Evolutionary conservation across 2,329 filamentous ascomycete genomes (phyloP), one percentile per base, ranked within the genome.

Genomic region (Bipolaris zeicola): DNA sequence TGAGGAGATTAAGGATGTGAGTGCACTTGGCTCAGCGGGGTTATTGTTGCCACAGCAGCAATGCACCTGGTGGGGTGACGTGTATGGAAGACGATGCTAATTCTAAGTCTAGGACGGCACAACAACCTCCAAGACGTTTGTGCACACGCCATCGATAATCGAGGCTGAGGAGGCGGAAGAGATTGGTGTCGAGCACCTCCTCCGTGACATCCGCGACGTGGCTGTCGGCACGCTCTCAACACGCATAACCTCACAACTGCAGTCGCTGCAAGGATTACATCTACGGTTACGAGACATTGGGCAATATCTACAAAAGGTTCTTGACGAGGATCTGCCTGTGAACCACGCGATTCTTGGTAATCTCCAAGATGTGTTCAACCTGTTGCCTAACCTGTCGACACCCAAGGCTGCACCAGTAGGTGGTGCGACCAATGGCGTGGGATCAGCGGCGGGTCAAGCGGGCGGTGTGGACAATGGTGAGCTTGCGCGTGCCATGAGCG

Each of bases 131-230:
- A 96, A 95, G 81, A 99, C 95, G 41, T 99, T 99, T 73, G 95
- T 99, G 67, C 95, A 99, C 79, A 99, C 93, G 7, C 95, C 95
- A 22, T 97, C 93, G 46, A 95, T 95, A 76, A 99, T 99, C 80
- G 95, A 99, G 80, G 95, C 95, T 43, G 95, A 99, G 78, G 95
- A 99, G 80, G 95, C 95, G 59, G 95, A 99, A 79, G 95, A 99
- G 78, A 99, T 99, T 68, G 95, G 95, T 67, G 95, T 99, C 57
- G 95, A 99, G 81, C 95, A 99, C 78, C 85, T 99, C 57, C 87
- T 99, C 73, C 90, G 95, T 79, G 95, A 99, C 77, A 99, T 99
- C 75, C 91, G 95, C 67, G 95, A 99, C 76, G 95, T 99, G 55
- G 95, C 95, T 52, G 95, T 97, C 64, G 95, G 95, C 73, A 98